Conservation (phyloP, 2,329 filamentous ascomycete genomes). For the Aspergillus tamarii region DNA sequence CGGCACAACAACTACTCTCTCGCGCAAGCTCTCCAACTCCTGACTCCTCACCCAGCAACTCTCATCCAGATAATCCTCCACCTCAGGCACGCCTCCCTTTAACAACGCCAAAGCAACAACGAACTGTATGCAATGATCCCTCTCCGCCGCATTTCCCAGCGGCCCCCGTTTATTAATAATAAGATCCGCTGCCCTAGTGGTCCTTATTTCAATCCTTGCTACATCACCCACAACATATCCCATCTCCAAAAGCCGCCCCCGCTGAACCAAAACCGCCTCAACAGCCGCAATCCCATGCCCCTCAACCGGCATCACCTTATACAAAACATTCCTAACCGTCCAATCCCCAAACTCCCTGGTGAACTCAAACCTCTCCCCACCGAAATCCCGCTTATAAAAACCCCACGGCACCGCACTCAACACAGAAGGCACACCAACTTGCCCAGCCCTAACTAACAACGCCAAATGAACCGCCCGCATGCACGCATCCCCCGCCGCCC, state of each 20-base stretch:
- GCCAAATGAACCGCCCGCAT: constrained; percentile 45
- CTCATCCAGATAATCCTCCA: constrained; percentile 33
- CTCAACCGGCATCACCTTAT: constrained; percentile 35
- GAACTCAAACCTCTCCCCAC: constrained; percentile 22
- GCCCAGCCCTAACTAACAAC: constrained; percentile 30
- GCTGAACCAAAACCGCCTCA: constrained; percentile 34
- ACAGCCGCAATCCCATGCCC: constrained; percentile 39
- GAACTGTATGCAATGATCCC: constrained; percentile 43
- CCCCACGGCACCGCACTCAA: constrained; percentile 41
- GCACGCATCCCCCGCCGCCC: constrained; percentile 47
- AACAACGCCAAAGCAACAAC: constrained; percentile 36
- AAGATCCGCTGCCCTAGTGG: constrained; percentile 30
- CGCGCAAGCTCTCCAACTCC: constrained; percentile 27
- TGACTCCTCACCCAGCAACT: constrained; percentile 27
- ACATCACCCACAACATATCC: constrained; percentile 27
- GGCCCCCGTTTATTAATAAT: constrained; percentile 39
- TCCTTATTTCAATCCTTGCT: constrained; percentile 31
- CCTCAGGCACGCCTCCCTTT: constrained; percentile 31
- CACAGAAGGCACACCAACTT: constrained; percentile 33
- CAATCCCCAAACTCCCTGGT: constrained; percentile 24
- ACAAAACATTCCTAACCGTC: constrained; percentile 28
- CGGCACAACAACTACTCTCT: constrained; percentile 27
- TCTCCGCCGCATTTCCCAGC: constrained; percentile 36
- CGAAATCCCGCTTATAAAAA: constrained; percentile 35
- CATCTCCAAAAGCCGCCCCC: constrained; percentile 13